Conservation (phyloP, 1,284 basidiomycete genomes). For the Microbotryum silenes-acaulis region DNA sequence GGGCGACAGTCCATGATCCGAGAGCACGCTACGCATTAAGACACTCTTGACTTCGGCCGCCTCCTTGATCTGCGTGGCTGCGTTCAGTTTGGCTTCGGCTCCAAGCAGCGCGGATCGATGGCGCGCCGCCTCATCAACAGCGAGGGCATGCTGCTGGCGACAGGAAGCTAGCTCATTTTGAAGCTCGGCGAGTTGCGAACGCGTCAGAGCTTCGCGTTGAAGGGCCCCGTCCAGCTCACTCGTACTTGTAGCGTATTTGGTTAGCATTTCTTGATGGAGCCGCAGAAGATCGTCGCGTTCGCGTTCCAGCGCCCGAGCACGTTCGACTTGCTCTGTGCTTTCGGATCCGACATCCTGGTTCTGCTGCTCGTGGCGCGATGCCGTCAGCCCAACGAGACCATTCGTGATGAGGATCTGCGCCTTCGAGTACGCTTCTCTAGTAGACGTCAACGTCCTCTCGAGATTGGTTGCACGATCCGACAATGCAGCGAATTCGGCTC, state of each 20-base stretch:
- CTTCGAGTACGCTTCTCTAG: constrained; percentile 79
- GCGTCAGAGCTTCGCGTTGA: constrained; percentile 55
- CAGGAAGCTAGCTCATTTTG: constrained; percentile 71
- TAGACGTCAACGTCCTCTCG: constrained; percentile 14
- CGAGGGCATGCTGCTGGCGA: constrained; percentile 64
- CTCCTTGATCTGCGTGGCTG: constrained; percentile 59
- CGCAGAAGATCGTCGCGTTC: constrained; percentile 57
- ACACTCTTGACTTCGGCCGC: constrained; percentile 68
- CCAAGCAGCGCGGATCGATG: constrained; percentile 44
- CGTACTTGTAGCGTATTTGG: constrained; percentile 27
- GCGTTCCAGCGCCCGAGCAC: constrained; percentile 69
- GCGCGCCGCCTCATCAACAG: constrained; percentile 62
- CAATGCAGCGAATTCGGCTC: constrained; percentile 9
- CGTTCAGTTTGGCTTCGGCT: constrained; percentile 64
- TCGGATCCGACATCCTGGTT: not conserved
- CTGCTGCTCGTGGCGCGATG: constrained; percentile 33
- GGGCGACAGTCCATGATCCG: constrained; percentile 73
- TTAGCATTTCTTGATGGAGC: constrained; percentile 63
- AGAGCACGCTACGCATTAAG: constrained; percentile 76
- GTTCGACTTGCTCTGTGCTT: constrained; percentile 1
- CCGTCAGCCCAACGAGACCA: constrained; percentile 71
- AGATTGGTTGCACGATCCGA: constrained; percentile 7
- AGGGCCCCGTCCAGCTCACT: constrained; percentile 62
- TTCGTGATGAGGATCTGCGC: constrained; percentile 74
- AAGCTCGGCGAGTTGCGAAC: constrained; percentile 61